phyloP scores from a whole-genome alignment of 768 basidiomycete genomes.

The Hortiboletus campestris region DNA sequence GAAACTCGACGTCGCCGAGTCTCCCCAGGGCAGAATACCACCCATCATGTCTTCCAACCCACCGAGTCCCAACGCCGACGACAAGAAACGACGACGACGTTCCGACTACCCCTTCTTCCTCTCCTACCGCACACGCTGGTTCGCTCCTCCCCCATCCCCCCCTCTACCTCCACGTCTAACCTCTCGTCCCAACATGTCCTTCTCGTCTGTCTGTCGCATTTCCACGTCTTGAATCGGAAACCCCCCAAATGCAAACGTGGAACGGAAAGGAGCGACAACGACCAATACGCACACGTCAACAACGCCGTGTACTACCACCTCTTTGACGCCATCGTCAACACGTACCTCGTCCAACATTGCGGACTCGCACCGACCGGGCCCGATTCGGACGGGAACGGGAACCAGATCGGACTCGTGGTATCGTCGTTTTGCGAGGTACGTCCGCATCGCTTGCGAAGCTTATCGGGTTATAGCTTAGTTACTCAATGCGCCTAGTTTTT shows the following conservation, averaged over 20 bases:
- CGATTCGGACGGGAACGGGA: not conserved
- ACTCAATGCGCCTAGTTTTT: conserved; percentile 54
- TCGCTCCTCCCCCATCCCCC: conserved; percentile 1
- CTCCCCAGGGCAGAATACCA: too few relatives aligned
- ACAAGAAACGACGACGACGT: conserved; percentile 42
- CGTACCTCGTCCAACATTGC: conserved; percentile 70
- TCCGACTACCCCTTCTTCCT: conserved; percentile 60
- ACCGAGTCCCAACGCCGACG: not conserved
- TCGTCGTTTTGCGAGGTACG: conserved; percentile 69
- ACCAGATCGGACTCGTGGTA: conserved; percentile 72
- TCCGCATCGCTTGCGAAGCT: not conserved
- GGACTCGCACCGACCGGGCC: conserved; percentile 51
- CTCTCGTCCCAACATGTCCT: not conserved
- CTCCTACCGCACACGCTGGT: conserved; percentile 71
- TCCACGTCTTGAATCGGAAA: too few relatives aligned
- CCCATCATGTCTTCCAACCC: not conserved
- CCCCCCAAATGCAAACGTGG: too few relatives aligned
- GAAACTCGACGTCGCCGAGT: too few relatives aligned
- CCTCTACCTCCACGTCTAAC: conserved; percentile 7
- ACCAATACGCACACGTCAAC: conserved; percentile 81
- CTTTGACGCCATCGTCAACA: conserved; percentile 80
- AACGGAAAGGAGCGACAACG: conserved; percentile 74
- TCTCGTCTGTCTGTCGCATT: too few relatives aligned
- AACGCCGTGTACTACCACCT: conserved; percentile 80
- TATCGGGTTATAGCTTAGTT: too few relatives aligned